phyloP scores from a whole-genome alignment of 2,329 filamentous ascomycete species.

The Pseudomassariella vexata region DNA sequence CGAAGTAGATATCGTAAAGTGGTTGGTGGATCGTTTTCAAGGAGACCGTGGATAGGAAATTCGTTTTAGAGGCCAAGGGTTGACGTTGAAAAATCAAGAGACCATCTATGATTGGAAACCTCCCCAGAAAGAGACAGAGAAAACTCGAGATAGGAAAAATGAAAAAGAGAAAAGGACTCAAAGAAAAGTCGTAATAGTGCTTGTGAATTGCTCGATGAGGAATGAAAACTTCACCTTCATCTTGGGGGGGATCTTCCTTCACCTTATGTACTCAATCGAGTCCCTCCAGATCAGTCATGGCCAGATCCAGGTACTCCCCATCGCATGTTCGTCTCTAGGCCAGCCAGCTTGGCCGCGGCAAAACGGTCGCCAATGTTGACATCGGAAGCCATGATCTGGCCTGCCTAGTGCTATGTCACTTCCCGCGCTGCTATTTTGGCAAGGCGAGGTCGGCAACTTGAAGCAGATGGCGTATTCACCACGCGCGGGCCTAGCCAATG shows the following conservation, averaged over 20 bases:
- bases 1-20: slow-evolving; percentile 8
- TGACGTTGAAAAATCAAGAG: slow-evolving; percentile 15
- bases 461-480: slow-evolving; percentile 6
- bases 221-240: slow-evolving; percentile 5
- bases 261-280: slow-evolving; percentile 18
- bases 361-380: neutral
- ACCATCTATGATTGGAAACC: slow-evolving; percentile 14
- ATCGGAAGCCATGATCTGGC: slow-evolving; percentile 1
- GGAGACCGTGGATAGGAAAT: slow-evolving; percentile 15
- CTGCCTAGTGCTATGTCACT: slow-evolving; percentile 1
- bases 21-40: slow-evolving; percentile 9
- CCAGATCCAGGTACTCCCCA: neutral
- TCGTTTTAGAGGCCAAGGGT: slow-evolving; percentile 14
- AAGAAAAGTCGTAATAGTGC: slow-evolving; percentile 17
- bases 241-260: slow-evolving; percentile 6
- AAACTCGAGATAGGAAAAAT: slow-evolving; percentile 14
- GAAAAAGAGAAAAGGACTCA: slow-evolving; percentile 20
- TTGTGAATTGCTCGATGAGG: slow-evolving; percentile 13
- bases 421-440: slow-evolving; percentile 9
- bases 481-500: slow-evolving; percentile 5
- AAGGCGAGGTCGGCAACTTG: neutral
- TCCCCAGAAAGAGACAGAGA: slow-evolving; percentile 17
- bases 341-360: slow-evolving; percentile 3
- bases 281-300: slow-evolving; percentile 1
- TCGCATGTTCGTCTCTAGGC: neutral